Evolutionary conservation across 345 rosid genomes (phyloP), one percentile per base, ranked within the genome.

Genomic region (Gossypium bickii): DNA sequence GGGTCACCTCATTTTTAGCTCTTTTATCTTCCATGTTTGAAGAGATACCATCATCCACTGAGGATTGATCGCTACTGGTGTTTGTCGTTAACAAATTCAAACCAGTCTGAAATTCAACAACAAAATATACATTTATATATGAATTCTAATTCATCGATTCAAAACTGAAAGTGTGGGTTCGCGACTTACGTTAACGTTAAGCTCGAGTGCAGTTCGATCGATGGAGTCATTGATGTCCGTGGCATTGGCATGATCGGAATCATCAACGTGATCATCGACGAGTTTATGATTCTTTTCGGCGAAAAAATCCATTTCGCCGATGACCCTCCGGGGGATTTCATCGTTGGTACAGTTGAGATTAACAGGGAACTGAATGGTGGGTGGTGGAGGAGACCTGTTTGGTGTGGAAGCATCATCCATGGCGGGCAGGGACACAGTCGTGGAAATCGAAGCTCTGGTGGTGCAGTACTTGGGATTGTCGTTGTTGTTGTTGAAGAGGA

Each of bases 1-100:
- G 5, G 7, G 70, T 61, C 53, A 90, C 90, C 89, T 90, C 89
- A 11, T 58, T 81, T 74, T 84, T 85, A 10, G 82, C 76, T 81
- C 82, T 74, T 76, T 79, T 86, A 16, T 85, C 87, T 74, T 87
- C 92, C 73, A 78, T 67, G 78, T 79, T 84, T 0, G 86, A 79
- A 0, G 90, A 87, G 0, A 81, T 86, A 55, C 92, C 92, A 63
- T 85, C 92, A 29, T 90, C 94, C 11, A 86, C 88, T 74, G 79
- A 72, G 43, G 90, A 88, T 73, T 86, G 90, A 57, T 90, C 94
- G 41, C 92, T 87, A 48, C 86, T 85, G 0, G 90, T 77, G 12
- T 89, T 89, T 0, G 86, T 79, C 12, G 87, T 88, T 48, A 88
- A 84, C 71, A 90, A 89, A 82, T 90, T 85, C 82, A 88, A 70